phyloP scores from a whole-genome alignment of 164 flowering plant species.

The Aristolochia contorta region DNA sequence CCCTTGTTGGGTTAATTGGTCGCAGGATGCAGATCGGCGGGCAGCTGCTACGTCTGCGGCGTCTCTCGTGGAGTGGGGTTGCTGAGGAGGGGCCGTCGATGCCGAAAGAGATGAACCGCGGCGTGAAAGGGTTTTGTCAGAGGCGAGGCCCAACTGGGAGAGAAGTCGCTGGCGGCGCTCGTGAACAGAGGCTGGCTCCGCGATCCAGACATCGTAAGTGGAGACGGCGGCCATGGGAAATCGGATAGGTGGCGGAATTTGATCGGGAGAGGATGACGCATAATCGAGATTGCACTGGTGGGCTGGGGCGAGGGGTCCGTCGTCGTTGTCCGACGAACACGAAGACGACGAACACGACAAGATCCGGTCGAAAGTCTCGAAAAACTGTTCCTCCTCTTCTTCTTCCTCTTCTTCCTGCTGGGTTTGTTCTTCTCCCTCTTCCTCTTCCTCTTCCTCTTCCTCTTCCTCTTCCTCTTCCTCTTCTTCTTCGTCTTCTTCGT shows the following conservation, averaged over 20 bases:
- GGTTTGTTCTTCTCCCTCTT: constrained; percentile 2
- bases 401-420: constrained; percentile 16
- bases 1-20: background rate
- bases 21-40: constrained; percentile 10
- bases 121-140: constrained; percentile 43
- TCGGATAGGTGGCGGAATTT: constrained; percentile 13
- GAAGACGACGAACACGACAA: constrained; percentile 56
- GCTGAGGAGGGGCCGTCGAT: too few species aligned
- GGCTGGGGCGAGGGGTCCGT: constrained; percentile 2
- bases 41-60: background rate
- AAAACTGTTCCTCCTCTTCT: constrained; percentile 47
- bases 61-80: too few species aligned
- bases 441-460: background rate
- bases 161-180: constrained; percentile 80
- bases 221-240: constrained; percentile 9
- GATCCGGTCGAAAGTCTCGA: constrained; percentile 88
- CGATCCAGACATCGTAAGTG: constrained; percentile 78
- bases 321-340: constrained; percentile 33
- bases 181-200: constrained; percentile 65
- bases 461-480: too few species aligned
- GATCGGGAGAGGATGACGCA: constrained; percentile 4
- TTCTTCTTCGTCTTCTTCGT: too few species aligned
- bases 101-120: constrained; percentile 8
- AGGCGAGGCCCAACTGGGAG: constrained; percentile 58
- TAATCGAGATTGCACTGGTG: constrained; percentile 9